Evolutionary conservation across 495 filamentous ascomycete genomes (phyloP).

Genomic region (Hypoxylon lienhwacheense): DNA sequence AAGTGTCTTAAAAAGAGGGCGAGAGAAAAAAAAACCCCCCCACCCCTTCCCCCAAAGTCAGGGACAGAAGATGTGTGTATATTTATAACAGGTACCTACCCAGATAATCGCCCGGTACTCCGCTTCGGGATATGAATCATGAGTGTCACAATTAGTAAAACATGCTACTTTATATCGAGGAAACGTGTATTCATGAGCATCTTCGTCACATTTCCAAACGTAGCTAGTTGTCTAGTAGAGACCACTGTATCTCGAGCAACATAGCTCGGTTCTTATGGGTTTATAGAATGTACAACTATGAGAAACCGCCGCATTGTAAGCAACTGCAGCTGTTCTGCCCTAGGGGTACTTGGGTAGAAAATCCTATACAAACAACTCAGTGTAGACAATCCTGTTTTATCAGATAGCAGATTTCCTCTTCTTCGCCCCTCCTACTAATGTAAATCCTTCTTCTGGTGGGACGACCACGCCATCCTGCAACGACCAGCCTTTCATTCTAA

Average conservation of each 20-base stretch:
- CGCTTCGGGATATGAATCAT: slow-evolving; percentile 40
- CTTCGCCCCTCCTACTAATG: slow-evolving; percentile 15
- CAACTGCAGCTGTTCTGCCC: no score
- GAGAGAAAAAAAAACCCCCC: no score
- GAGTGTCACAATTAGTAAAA: slow-evolving; percentile 28
- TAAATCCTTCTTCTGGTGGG: slow-evolving; percentile 42
- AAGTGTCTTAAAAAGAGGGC: not conserved
- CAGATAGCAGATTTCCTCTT: slow-evolving; percentile 5
- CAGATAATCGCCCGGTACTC: slow-evolving; percentile 38
- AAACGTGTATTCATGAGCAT: not conserved
- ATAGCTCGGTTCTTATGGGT: no score
- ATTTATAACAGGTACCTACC: slow-evolving; percentile 24
- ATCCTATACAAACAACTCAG: no score
- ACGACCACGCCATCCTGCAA: slow-evolving; percentile 55
- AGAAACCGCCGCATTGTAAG: no score
- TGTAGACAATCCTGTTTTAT: no score
- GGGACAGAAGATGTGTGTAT: no score
- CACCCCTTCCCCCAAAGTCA: no score
- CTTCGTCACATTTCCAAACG: not conserved
- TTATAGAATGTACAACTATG: no score
- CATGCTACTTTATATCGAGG: not conserved
- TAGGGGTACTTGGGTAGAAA: no score
- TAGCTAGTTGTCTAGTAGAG: not conserved
- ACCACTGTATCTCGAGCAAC: not conserved
- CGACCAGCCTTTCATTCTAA: slow-evolving; percentile 67